These are phyloP conservation scores for Geotrichum siamense DNA, from an alignment of 1,139 yeast genomes.

Conservation along the genomic window DNA sequence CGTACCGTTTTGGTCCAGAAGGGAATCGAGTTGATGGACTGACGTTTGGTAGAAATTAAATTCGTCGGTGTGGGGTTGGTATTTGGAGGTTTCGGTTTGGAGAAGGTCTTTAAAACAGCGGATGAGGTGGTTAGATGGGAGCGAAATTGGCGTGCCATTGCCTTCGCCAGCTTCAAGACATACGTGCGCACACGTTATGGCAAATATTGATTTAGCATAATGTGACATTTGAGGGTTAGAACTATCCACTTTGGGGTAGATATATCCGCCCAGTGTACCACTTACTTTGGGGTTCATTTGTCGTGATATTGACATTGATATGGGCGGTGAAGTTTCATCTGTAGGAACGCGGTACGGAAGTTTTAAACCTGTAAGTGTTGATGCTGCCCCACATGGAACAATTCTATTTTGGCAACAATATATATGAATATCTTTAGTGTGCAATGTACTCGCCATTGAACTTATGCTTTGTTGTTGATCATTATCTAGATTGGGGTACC, in stretches of 20 bases:
- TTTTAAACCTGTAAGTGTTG: slow-evolving; percentile 43
- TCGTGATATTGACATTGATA: slow-evolving; percentile 57
- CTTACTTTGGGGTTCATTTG: slow-evolving; percentile 52
- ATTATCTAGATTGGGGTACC: slow-evolving; percentile 50
- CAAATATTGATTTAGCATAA: slow-evolving; percentile 68
- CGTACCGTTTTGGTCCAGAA: not conserved
- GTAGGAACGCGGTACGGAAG: slow-evolving; percentile 72
- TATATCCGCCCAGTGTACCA: slow-evolving; percentile 87
- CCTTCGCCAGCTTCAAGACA: slow-evolving; percentile 47
- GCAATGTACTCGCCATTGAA: no score
- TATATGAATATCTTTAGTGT: slow-evolving; percentile 55
- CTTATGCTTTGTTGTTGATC: no score
- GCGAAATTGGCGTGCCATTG: slow-evolving; percentile 39
- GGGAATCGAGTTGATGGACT: slow-evolving; percentile 44
- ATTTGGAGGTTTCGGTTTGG: slow-evolving; percentile 52
- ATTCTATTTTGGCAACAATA: slow-evolving; percentile 62
- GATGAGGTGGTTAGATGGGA: slow-evolving; percentile 76
- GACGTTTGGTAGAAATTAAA: slow-evolving; percentile 59
- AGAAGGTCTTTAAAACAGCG: slow-evolving; percentile 67
- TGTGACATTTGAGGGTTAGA: slow-evolving; percentile 39
- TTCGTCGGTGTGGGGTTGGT: slow-evolving; percentile 47
- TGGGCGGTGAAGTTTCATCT: slow-evolving; percentile 58
- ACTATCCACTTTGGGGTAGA: slow-evolving; percentile 63
- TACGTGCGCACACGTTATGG: slow-evolving; percentile 90
- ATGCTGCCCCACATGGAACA: slow-evolving; percentile 32